Conservation (phyloP, 179 eudicot species). For the Beta corolliflora region DNA sequence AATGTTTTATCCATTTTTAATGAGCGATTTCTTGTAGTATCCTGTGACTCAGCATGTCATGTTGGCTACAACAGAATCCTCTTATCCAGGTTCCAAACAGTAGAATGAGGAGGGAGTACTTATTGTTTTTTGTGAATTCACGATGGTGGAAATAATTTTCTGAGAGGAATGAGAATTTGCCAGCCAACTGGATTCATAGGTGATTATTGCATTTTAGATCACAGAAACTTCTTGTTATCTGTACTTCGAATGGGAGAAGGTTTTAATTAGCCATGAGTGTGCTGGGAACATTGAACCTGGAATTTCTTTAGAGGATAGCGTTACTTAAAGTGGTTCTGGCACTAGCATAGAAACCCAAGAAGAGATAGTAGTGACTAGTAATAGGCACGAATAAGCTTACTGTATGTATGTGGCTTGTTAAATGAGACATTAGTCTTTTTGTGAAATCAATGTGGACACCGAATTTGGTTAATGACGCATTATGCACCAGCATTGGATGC, state of each 20-base stretch:
- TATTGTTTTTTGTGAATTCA: not conserved
- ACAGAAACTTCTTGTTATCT: not conserved
- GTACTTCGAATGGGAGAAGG: not conserved
- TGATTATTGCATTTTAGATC: not conserved
- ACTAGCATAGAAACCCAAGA: not conserved
- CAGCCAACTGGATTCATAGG: not conserved
- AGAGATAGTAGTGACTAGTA: not conserved
- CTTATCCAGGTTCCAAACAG: not conserved
- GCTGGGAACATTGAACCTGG: not conserved
- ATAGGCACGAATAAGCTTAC: not conserved
- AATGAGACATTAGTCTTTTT: not conserved
- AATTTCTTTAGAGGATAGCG: not conserved
- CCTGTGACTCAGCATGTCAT: not conserved
- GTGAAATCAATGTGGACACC: not conserved
- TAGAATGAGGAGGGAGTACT: not conserved
- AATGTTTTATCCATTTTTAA: not conserved
- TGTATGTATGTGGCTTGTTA: not conserved
- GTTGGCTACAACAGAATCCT: not conserved
- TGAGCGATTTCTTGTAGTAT: not conserved
- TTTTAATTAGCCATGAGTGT: not conserved
- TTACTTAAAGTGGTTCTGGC: not conserved
- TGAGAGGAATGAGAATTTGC: not conserved
- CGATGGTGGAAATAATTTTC: not conserved
- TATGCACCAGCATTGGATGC: not conserved
- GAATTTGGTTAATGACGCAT: not conserved